Evolutionary conservation across 2,329 filamentous ascomycete genomes (phyloP).

Genomic region (Colletotrichum sp.): DNA sequence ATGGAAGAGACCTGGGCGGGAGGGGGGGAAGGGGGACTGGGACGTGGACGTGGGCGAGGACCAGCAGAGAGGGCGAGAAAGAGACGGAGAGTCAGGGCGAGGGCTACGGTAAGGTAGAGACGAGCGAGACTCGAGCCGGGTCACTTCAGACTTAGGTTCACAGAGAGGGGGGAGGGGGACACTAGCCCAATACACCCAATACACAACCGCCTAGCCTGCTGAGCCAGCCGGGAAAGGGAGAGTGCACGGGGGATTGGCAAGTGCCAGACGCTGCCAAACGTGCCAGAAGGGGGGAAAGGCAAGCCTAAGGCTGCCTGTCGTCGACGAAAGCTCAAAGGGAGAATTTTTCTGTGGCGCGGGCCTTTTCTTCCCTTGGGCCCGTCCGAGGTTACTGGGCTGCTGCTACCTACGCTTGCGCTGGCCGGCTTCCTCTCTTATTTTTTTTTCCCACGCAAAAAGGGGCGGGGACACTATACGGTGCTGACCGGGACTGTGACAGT

Average conservation of each 20-base stretch:
- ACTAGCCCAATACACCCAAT: background rate
- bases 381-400: background rate
- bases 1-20: conserved; percentile 23
- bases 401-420: background rate
- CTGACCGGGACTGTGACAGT: background rate
- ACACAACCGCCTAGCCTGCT: background rate
- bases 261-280: background rate
- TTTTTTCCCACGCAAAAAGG: background rate
- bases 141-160: background rate
- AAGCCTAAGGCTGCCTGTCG: conserved; percentile 14
- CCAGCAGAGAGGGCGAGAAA: background rate
- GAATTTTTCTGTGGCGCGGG: conserved; percentile 20
- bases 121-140: background rate
- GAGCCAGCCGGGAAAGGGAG: conserved; percentile 12
- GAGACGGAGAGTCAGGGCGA: background rate
- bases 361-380: background rate
- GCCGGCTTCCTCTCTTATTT: background rate
- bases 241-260: background rate
- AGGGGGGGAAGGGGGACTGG: conserved; percentile 2
- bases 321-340: conserved; percentile 18
- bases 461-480: background rate
- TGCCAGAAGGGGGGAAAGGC: conserved; percentile 1
- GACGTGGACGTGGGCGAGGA: conserved; percentile 1
- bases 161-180: background rate
- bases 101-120: background rate